These are phyloP conservation scores for Cryphonectria parasitica DNA, from an alignment of 2,329 filamentous ascomycete genomes.

Conservation along the genomic window DNA sequence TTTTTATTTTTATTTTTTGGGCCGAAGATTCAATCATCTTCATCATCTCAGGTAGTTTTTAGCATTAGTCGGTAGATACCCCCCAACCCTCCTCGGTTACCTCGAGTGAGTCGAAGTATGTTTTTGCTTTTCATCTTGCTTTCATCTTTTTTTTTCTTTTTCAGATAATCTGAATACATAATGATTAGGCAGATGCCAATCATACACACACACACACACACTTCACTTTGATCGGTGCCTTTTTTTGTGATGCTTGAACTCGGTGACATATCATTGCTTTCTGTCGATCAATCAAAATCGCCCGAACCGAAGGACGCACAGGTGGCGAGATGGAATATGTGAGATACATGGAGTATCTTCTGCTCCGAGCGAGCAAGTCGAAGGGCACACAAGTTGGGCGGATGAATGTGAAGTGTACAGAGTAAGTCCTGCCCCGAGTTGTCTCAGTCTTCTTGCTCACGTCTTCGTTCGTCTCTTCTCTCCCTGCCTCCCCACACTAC, in stretches of 20 bases:
- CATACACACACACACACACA: not conserved
- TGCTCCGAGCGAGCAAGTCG: too few relatives aligned
- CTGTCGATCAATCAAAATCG: not conserved
- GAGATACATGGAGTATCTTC: too few relatives aligned
- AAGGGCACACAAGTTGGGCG: too few relatives aligned
- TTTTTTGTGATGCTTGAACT: not conserved
- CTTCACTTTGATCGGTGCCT: not conserved
- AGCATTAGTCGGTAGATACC: conserved; percentile 23
- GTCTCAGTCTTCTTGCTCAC: too few relatives aligned
- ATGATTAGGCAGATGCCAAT: not conserved
- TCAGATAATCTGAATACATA: not conserved
- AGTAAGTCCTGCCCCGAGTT: too few relatives aligned
- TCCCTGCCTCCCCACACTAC: too few relatives aligned
- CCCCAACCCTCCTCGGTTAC: conserved; percentile 14
- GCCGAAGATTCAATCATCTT: not conserved
- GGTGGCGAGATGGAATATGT: too few relatives aligned
- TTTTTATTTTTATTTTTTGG: not conserved
- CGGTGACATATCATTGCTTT: not conserved
- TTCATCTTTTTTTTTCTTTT: conserved; percentile 3
- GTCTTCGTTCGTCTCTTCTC: too few relatives aligned
- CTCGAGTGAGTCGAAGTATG: conserved; percentile 9
- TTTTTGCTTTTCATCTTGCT: conserved; percentile 4
- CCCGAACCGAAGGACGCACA: too few relatives aligned
- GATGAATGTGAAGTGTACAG: too few relatives aligned
- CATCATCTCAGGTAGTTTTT: not conserved